Evolutionary conservation across 2,329 filamentous ascomycete species (phyloP).

Genomic region (Atkinsonella hypoxylon): DNA sequence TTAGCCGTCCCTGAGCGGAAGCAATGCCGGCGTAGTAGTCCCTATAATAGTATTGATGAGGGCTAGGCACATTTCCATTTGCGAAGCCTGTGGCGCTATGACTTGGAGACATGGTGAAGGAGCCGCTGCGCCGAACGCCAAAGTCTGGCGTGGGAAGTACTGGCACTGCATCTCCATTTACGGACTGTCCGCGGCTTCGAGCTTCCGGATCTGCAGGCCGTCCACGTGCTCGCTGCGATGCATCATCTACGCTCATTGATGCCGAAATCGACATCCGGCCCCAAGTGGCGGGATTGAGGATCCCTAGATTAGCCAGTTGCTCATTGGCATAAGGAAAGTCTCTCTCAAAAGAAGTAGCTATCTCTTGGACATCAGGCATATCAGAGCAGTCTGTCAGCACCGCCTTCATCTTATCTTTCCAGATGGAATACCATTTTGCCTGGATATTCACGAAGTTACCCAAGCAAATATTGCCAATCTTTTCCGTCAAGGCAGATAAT

Average conservation of each 20-base stretch:
- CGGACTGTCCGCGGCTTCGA: slow-evolving; percentile 46
- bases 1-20: slow-evolving; percentile 40
- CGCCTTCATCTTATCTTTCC: slow-evolving; percentile 70
- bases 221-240: slow-evolving; percentile 34
- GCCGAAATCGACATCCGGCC: slow-evolving; percentile 47
- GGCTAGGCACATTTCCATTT: slow-evolving; percentile 26
- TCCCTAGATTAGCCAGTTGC: slow-evolving; percentile 56
- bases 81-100: slow-evolving; percentile 16
- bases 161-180: slow-evolving; percentile 52
- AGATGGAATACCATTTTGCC: slow-evolving; percentile 68
- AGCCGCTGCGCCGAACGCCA: slow-evolving; percentile 51
- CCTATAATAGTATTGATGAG: slow-evolving; percentile 44
- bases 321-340: slow-evolving; percentile 71
- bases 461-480: slow-evolving; percentile 71
- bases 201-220: slow-evolving; percentile 36
- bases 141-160: slow-evolving; percentile 55
- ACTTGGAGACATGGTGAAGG: slow-evolving; percentile 49
- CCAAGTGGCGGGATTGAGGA: slow-evolving; percentile 63
- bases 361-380: slow-evolving; percentile 57
- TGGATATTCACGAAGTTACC: slow-evolving; percentile 78
- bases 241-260: slow-evolving; percentile 42
- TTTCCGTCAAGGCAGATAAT: slow-evolving; percentile 70
- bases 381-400: slow-evolving; percentile 54
- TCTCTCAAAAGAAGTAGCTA: slow-evolving; percentile 64
- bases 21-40: slow-evolving; percentile 35